Base-by-base conservation (phyloP, 352 stramenopile genomes). In the Blastocystis sp. region DNA sequence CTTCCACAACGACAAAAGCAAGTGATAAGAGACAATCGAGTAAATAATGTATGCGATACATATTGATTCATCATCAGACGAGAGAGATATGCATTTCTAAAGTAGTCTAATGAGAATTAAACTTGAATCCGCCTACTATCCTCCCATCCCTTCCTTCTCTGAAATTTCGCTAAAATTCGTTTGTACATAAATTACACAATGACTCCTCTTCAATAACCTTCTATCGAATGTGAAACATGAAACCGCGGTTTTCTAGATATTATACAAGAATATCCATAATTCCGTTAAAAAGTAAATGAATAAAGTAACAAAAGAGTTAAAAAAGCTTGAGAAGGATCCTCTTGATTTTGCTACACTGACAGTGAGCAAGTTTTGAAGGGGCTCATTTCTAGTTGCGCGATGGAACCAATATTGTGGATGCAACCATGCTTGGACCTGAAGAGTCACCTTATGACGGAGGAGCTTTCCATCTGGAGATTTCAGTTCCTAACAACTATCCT, bases 261-360 rank as follows among this genome's bases (percentile, higher is more conserved):
- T 48, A 48, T 48, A 35, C 2, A 15, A 62, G 62, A 59, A 79
- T 27, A 33, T 7, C 2, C 58, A 48, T 56, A 24, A 5, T 15
- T 62, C 62, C 44, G 48, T 7, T 66, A 11, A 56, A 58, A 44
- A 30, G 11, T 3, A n/a, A 58, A 84, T 84, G 73, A 64, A 84
- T 37, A 84, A 84, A 53, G 73, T 84, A 3, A 84, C 33, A 19
- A 84, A 48, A 66, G 73, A 84, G 51, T 22, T 84, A 35, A 84
- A 84, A 30, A 84, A 84, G 33, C 35, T 89, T 19, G 60, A 89
- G 19, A 89, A 89, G 78, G 66, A 89, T 79, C 78, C 78, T 58
- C 66, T 89, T 1, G 78, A 89, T 79, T 89, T 79, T 40, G 78
- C 78, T 11, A 89, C 78, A 2, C 44, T 89, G 42, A 89, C 56